Evolutionary conservation across 495 filamentous ascomycete genomes (phyloP).

Genomic region (Articulospora tetracladia): DNA sequence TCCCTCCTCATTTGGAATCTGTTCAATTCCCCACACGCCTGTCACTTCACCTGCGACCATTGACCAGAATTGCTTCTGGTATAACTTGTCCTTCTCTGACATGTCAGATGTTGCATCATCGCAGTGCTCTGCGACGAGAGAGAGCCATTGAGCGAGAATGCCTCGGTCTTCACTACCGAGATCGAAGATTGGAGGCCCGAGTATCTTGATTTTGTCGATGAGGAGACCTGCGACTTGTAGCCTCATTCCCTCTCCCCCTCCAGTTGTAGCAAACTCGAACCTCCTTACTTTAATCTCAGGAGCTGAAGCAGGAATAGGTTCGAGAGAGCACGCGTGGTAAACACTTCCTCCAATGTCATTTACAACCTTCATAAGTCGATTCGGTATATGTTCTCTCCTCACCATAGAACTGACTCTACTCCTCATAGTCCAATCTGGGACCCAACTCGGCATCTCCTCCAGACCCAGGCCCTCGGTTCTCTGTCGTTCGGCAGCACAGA

Average conservation of each 20-base stretch:
- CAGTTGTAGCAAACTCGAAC: no score
- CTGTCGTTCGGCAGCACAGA: not conserved
- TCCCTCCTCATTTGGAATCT: not conserved
- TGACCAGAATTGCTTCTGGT: not conserved
- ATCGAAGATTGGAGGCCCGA: not conserved
- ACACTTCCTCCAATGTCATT: slow-evolving; percentile 1
- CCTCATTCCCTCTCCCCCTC: not conserved
- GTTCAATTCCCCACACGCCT: not conserved
- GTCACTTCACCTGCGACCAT: slow-evolving; percentile 3
- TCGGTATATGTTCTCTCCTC: not conserved
- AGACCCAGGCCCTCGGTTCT: no score
- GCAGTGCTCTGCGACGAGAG: not conserved
- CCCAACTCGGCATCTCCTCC: not conserved
- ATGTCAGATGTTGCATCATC: not conserved
- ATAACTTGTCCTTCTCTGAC: not conserved
- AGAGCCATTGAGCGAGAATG: not conserved
- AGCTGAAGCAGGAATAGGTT: not conserved
- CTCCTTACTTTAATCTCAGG: no score
- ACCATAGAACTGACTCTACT: not conserved
- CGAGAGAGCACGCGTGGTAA: not conserved
- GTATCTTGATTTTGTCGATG: not conserved
- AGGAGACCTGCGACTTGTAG: not conserved
- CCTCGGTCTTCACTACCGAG: not conserved
- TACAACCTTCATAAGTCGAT: not conserved
- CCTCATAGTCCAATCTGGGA: not conserved